phyloP scores from a whole-genome alignment of 2,329 filamentous ascomycete species.

The Lecanosticta acicola region DNA sequence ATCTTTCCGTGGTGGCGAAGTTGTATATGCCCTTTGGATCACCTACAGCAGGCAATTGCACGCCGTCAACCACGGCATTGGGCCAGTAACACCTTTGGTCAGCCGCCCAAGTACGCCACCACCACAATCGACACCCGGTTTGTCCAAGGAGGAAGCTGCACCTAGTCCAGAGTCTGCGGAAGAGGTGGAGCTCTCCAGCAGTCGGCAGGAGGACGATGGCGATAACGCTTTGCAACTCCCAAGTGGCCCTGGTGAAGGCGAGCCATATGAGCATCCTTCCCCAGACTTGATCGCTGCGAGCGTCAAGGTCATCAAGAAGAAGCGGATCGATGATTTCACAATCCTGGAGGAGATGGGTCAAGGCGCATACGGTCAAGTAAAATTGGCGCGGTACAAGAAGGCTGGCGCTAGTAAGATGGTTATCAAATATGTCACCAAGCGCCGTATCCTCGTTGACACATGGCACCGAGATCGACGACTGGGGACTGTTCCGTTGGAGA shows the following conservation, averaged over 20 bases:
- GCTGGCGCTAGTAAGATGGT: constrained; percentile 71
- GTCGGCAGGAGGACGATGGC: neutral
- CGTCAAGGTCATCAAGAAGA: constrained; percentile 51
- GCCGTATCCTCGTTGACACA: constrained; percentile 92
- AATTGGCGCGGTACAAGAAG: constrained; percentile 81
- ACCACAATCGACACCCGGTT: constrained; percentile 55
- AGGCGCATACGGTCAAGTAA: constrained; percentile 95
- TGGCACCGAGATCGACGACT: constrained; percentile 92
- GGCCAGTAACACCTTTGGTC: constrained; percentile 58
- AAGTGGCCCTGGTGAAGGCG: constrained; percentile 19
- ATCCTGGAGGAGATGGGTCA: constrained; percentile 98
- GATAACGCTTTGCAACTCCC: neutral
- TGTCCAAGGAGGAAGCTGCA: constrained; percentile 14
- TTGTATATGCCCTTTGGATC: constrained; percentile 94
- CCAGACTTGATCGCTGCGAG: constrained; percentile 32
- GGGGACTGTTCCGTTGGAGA: constrained; percentile 92
- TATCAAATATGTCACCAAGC: constrained; percentile 95
- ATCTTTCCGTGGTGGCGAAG: constrained; percentile 58
- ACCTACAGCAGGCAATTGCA: constrained; percentile 94
- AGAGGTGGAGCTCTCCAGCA: neutral
- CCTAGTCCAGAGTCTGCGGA: constrained; percentile 16
- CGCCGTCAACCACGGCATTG: constrained; percentile 58
- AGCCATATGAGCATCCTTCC: constrained; percentile 36
- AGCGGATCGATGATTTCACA: constrained; percentile 80
- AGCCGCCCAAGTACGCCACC: constrained; percentile 68